Conservation (phyloP, 345 rosid genomes). For the Arabidopsis arenosa region DNA sequence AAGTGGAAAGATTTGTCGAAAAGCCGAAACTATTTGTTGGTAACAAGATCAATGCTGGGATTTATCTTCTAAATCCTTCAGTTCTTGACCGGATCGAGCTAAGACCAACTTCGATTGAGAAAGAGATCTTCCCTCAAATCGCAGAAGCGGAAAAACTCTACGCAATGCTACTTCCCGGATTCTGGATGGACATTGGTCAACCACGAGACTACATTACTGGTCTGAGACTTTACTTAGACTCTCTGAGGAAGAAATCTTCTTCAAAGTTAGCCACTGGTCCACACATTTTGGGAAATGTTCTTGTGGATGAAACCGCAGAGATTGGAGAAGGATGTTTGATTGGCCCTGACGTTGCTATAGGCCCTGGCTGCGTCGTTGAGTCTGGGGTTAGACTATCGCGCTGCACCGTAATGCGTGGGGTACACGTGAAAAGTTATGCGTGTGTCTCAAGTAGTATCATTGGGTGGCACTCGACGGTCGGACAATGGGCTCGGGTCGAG, state of each 20-base stretch:
- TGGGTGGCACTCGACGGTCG: conserved; percentile 91
- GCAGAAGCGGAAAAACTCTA: conserved; percentile 63
- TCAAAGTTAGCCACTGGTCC: conserved; percentile 60
- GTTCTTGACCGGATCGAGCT: conserved; percentile 81
- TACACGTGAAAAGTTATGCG: conserved; percentile 74
- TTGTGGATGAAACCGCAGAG: conserved; percentile 76
- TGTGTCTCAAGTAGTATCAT: conserved; percentile 81
- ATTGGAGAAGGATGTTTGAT: conserved; percentile 85
- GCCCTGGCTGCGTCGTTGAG: conserved; percentile 84
- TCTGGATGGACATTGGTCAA: conserved; percentile 99
- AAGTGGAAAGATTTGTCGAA: conserved; percentile 80
- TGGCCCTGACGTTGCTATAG: conserved; percentile 89
- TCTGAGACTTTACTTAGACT: conserved; percentile 81
- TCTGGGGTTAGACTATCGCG: conserved; percentile 82
- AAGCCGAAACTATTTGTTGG: conserved; percentile 88
- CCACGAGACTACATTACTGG: conserved; percentile 86
- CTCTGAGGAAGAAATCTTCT: conserved; percentile 65
- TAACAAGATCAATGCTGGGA: conserved; percentile 90
- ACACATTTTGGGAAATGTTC: conserved; percentile 73
- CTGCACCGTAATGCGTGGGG: conserved; percentile 92
- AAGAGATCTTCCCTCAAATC: conserved; percentile 85
- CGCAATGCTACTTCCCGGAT: conserved; percentile 93
- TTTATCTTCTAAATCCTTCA: conserved; percentile 77
- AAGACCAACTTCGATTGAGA: conserved; percentile 90
- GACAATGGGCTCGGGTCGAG: conserved; percentile 84